A percentile compares a stretch with the other conserved stretches of the same genome.
These are phyloP conservation scores for Aspergillus neotritici DNA, from an alignment of 2,329 filamentous ascomycete genomes.

Conservation along the genomic window DNA sequence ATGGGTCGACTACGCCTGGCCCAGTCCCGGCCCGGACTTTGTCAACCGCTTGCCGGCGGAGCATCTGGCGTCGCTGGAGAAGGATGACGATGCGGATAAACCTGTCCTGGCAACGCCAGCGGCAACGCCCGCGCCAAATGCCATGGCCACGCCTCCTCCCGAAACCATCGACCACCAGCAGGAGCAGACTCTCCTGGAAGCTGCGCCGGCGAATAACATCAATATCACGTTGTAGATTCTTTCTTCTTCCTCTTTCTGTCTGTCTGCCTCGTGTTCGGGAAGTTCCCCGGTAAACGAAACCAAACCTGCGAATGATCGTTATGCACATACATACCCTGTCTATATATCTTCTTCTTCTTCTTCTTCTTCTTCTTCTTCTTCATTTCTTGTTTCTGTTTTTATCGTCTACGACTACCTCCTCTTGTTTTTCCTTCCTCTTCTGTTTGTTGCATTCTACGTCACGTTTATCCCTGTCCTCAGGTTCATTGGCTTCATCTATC, in stretches of 20 bases:
- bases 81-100: neutral
- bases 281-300: no score
- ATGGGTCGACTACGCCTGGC: constrained; percentile 44
- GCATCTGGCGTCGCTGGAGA: constrained; percentile 18
- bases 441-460: no score
- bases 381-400: no score
- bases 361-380: no score
- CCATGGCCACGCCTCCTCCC: constrained; percentile 28
- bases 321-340: no score
- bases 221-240: neutral
- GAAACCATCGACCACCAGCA: constrained; percentile 19
- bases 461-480: no score
- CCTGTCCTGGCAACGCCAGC: constrained; percentile 2
- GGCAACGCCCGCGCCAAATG: neutral
- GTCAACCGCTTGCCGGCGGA: constrained; percentile 31
- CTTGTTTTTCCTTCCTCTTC: no score
- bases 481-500: no score
- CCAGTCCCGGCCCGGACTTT: constrained; percentile 38
- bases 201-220: constrained; percentile 3
- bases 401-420: no score
- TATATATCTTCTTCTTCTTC: no score
- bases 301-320: no score
- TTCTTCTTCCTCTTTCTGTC: neutral
- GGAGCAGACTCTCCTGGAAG: constrained; percentile 11
- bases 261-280: neutral